phyloP scores from a whole-genome alignment of 1,284 basidiomycete species.

The Schizophyllum amplum region DNA sequence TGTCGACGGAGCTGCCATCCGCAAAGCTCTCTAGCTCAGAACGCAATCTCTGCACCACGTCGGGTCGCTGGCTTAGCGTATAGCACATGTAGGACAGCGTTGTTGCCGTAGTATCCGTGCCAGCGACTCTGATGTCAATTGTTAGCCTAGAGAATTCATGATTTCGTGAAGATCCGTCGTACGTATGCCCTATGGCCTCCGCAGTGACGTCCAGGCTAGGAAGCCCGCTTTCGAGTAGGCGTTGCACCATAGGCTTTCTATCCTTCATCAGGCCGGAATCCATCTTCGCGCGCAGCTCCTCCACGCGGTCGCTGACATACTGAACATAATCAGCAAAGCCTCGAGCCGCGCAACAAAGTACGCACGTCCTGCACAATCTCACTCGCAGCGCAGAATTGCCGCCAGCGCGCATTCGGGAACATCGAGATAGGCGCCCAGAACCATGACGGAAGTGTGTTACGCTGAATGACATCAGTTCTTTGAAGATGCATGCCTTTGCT shows the following conservation, averaged over 20 bases:
- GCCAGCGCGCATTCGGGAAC: background rate
- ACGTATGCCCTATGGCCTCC: background rate
- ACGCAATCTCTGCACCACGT: conserved; percentile 2
- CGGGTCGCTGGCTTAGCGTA: background rate
- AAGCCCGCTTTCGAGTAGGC: background rate
- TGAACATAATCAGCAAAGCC: background rate
- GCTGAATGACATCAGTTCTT: background rate
- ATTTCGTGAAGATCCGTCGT: background rate
- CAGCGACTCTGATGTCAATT: background rate
- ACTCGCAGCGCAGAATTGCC: background rate
- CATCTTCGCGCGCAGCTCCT: background rate
- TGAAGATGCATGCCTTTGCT: background rate
- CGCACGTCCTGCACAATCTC: background rate
- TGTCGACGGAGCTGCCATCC: conserved; percentile 1
- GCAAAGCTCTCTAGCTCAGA: conserved; percentile 4
- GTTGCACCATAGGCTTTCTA: background rate
- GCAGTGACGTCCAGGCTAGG: background rate
- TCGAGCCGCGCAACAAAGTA: background rate
- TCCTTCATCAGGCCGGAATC: background rate
- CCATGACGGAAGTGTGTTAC: background rate
- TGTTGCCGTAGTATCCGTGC: conserved; percentile 1
- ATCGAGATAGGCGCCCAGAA: background rate
- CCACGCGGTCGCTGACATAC: background rate
- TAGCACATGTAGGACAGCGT: conserved; percentile 5
- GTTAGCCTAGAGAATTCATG: background rate